Evolutionary conservation across 495 filamentous ascomycete genomes (phyloP).

Genomic region (Aspergillus bertholletiae): DNA sequence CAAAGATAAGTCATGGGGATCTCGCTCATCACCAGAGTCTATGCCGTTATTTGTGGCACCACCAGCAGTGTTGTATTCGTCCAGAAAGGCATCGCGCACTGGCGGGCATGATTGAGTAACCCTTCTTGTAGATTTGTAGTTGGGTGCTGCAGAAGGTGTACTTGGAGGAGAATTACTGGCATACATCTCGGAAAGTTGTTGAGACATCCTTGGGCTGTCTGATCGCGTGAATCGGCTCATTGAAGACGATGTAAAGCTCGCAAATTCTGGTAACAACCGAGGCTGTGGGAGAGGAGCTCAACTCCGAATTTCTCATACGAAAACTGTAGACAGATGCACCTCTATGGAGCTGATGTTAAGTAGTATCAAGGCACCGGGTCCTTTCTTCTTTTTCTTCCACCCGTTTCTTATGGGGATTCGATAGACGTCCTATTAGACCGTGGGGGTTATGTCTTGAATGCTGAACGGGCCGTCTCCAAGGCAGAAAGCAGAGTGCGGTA

Average conservation of each 20-base stretch:
- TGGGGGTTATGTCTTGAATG: background rate
- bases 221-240: constrained; percentile 16
- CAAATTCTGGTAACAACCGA: background rate
- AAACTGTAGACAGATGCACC: too few species aligned
- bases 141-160: constrained; percentile 39
- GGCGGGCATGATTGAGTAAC: constrained; percentile 30
- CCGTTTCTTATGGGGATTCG: too few species aligned
- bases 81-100: constrained; percentile 49
- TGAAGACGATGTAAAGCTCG: background rate
- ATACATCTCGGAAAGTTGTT: constrained; percentile 20
- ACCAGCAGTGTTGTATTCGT: constrained; percentile 41
- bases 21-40: constrained; percentile 51
- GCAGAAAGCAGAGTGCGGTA: constrained; percentile 2
- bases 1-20: constrained; percentile 86
- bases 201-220: constrained; percentile 30
- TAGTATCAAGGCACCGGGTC: too few species aligned
- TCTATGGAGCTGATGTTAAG: background rate
- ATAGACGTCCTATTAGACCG: too few species aligned
- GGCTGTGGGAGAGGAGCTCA: background rate
- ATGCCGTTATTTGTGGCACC: constrained; percentile 39
- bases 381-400: background rate
- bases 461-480: background rate
- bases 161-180: constrained; percentile 38
- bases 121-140: constrained; percentile 27
- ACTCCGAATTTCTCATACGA: background rate